Base-by-base conservation (phyloP, 805 yeast species). In the Brettanomyces sp. region DNA sequence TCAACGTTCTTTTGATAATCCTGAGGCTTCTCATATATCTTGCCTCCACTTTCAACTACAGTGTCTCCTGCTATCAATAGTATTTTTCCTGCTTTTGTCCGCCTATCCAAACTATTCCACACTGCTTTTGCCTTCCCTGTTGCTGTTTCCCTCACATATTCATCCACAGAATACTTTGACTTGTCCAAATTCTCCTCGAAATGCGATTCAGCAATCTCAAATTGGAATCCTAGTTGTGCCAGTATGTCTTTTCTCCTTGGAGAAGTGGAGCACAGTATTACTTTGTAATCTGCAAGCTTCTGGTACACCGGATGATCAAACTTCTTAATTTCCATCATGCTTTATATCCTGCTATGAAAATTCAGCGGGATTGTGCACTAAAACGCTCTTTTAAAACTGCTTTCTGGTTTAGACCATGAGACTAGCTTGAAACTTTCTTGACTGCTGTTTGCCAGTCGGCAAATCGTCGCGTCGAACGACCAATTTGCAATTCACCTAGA, bases 241-340 rank as follows among this genome's bases (percentile, higher is more conserved):
- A 93, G 56, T n/a, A 93, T 82, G 46, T 85, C 86, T 45, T 68
- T 64, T 47, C 99, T 67, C 49, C 96, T 71, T 2, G 95, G 91
- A 0, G 97, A 90, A 1, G 85, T 74, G 2, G 96, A 87, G 0
- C 95, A 96, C 5, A 91, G 70, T 4, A 87, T 67, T 24, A 90
- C 66, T 4, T 51, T 42, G 42, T 55, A 56, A 37, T 47, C 41
- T 4, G 44, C 11, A 7, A 65, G 39, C 38, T 52, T 55, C 1
- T 56, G 50, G 48, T 59, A 64, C 4, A 69, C 52, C 9, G 71
- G 65, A 48, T 65, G 43, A 8, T 11, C 35, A 32, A 32, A 32
- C 35, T 32, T 32, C 13, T 32, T 13, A 32, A 32, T 11, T 13
- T 32, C 18, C 18, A 18, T 18, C 18, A 18, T 18, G 18, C 18